phyloP scores from a whole-genome alignment of 306 rosid genomes.

The Argentina anserina region DNA sequence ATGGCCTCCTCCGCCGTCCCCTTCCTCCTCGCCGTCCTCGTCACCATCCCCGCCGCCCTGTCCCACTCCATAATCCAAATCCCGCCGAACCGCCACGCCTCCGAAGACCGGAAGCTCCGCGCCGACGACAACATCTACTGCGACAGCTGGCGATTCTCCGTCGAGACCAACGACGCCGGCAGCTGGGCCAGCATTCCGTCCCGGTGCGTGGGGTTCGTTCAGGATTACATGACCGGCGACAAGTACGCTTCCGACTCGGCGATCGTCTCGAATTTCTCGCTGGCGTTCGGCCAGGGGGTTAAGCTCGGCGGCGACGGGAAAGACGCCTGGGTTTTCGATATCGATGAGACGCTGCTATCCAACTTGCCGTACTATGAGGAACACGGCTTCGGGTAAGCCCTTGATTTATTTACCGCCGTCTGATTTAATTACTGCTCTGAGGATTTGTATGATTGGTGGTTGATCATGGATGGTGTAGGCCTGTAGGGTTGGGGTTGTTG shows the following conservation, averaged over 20 bases:
- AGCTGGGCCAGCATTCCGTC: conserved; percentile 50
- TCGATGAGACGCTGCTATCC: conserved; percentile 79
- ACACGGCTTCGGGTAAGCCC: conserved; percentile 68
- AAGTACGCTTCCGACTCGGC: conserved; percentile 46
- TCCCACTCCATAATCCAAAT: conserved; percentile 35
- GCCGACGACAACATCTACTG: conserved; percentile 36
- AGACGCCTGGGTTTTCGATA: conserved; percentile 84
- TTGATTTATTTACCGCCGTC: neutral
- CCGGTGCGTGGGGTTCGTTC: conserved; percentile 43
- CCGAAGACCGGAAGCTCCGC: conserved; percentile 12
- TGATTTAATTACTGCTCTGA: conserved; percentile 1
- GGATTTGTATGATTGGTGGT: neutral
- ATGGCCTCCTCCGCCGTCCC: conserved; percentile 23
- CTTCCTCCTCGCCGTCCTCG: conserved; percentile 14
- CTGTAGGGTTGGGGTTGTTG: neutral
- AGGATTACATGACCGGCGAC: conserved; percentile 51
- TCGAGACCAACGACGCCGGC: conserved; percentile 75
- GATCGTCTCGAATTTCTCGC: conserved; percentile 31
- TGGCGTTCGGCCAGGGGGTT: conserved; percentile 37
- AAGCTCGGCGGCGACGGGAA: conserved; percentile 39
- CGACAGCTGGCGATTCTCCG: conserved; percentile 83
- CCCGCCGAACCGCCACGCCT: conserved; percentile 27
- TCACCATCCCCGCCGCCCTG: neutral
- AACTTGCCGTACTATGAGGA: conserved; percentile 55
- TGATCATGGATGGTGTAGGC: neutral